Conservation (phyloP, 2,329 filamentous ascomycete genomes). For the Pseudocercospora eumusae region DNA sequence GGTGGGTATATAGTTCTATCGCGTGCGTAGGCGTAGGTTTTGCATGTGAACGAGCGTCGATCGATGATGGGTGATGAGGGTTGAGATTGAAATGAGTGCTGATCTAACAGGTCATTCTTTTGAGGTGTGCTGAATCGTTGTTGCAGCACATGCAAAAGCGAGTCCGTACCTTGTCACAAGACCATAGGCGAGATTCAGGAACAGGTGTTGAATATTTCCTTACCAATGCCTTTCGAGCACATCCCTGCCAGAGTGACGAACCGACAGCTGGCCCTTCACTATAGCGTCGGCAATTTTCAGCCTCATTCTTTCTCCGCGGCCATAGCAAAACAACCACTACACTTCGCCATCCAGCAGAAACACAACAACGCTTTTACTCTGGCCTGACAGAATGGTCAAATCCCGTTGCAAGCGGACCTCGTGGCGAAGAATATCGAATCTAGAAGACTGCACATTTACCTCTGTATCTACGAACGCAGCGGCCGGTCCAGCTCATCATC, state of each 20-base stretch:
- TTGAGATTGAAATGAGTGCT: conserved; percentile 2
- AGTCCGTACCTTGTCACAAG: background rate
- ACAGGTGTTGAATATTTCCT: background rate
- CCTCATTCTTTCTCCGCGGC: background rate
- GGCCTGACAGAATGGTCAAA: no score
- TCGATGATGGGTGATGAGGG: conserved; percentile 6
- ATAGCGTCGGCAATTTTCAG: background rate
- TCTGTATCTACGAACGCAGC: background rate
- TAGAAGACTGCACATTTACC: no score
- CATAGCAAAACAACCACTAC: no score
- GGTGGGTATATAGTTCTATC: conserved; percentile 16
- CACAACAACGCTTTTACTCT: no score
- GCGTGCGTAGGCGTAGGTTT: conserved; percentile 10
- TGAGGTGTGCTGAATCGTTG: background rate
- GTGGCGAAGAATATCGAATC: no score
- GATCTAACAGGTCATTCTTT: background rate
- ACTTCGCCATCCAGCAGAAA: no score
- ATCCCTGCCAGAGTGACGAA: background rate
- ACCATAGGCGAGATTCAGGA: background rate
- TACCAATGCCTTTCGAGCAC: background rate
- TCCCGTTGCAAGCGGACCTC: no score
- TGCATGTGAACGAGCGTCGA: conserved; percentile 23
- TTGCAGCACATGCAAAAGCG: background rate
- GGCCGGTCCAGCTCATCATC: background rate
- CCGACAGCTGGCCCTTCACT: background rate